These are phyloP conservation scores for Cicer yamashitae DNA, from an alignment of 306 rosid genomes.

Conservation along the genomic window DNA sequence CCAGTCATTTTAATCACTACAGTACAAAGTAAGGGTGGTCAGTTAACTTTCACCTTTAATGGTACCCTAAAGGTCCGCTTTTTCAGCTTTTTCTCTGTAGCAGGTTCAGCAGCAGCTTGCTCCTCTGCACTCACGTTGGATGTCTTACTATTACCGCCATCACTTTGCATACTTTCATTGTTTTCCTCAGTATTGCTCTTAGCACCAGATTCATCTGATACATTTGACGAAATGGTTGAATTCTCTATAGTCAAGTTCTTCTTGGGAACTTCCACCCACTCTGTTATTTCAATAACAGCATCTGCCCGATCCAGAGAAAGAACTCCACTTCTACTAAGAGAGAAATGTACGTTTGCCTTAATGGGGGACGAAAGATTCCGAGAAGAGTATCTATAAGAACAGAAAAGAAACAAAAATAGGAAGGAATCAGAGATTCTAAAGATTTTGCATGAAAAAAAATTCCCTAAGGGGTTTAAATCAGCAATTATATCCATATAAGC, in stretches of 20 bases:
- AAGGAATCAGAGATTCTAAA: conserved; percentile 38
- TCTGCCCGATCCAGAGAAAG: conserved; percentile 93
- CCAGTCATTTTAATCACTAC: conserved; percentile 18
- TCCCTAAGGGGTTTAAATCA: conserved; percentile 37
- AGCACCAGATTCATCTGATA: conserved; percentile 64
- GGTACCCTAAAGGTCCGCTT: conserved; percentile 88
- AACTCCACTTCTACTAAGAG: conserved; percentile 94
- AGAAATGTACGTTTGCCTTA: conserved; percentile 85
- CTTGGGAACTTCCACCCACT: conserved; percentile 93
- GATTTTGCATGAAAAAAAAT: conserved; percentile 25
- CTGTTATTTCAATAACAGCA: conserved; percentile 86
- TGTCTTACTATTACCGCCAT: conserved; percentile 54
- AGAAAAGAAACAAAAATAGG: conserved; percentile 28
- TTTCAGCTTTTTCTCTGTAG: conserved; percentile 78
- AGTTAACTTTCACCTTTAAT: conserved; percentile 66
- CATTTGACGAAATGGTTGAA: conserved; percentile 71
- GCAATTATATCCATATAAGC: conserved; percentile 35
- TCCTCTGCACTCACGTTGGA: conserved; percentile 61
- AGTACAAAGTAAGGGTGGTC: not conserved
- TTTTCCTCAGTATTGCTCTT: conserved; percentile 65
- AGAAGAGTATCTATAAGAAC: conserved; percentile 72
- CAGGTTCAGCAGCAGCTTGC: conserved; percentile 55
- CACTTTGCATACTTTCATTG: conserved; percentile 57
- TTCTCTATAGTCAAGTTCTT: conserved; percentile 77
- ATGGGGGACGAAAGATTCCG: conserved; percentile 89